Conservation (phyloP, 768 basidiomycete genomes). For the Aureoboletus auriporus region DNA sequence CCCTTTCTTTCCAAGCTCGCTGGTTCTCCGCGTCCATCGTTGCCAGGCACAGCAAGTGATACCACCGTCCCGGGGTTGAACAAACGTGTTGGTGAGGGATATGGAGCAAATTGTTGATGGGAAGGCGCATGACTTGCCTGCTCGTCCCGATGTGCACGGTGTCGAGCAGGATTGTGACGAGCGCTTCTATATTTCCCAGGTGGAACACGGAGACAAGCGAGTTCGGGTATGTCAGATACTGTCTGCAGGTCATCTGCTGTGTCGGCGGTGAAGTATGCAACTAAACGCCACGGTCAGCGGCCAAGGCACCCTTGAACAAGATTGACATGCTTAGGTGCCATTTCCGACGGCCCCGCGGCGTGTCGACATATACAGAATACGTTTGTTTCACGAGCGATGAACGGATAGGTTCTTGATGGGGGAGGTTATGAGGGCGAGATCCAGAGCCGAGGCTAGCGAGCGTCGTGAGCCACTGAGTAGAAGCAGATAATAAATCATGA, state of each 20-base stretch:
- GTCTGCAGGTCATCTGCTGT: constrained; percentile 52
- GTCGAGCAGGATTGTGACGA: constrained; percentile 47
- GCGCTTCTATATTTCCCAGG: constrained; percentile 62
- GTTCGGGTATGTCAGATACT: constrained; percentile 54
- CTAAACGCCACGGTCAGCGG: constrained; percentile 32
- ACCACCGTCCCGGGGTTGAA: constrained; percentile 5
- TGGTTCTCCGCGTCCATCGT: neutral
- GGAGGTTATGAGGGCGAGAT: constrained; percentile 23
- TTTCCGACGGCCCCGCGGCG: constrained; percentile 60
- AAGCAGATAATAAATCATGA: neutral
- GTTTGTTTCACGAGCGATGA: constrained; percentile 73
- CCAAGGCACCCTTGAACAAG: constrained; percentile 3
- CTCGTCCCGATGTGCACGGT: constrained; percentile 29
- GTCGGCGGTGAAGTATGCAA: constrained; percentile 74
- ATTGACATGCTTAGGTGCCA: constrained; percentile 71
- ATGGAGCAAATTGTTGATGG: constrained; percentile 28
- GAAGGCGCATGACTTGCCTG: constrained; percentile 13
- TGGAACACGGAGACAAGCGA: constrained; percentile 54
- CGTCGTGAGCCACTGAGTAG: constrained; percentile 1
- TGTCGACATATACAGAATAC: constrained; percentile 75
- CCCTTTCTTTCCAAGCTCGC: constrained; percentile 15
- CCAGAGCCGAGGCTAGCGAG: constrained; percentile 28
- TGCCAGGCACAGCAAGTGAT: neutral
- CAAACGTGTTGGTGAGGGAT: constrained; percentile 26
- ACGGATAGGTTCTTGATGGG: constrained; percentile 29